A percentile compares a stretch with the other conserved stretches of the same genome.
phyloP scores from a whole-genome alignment of 192 early-diverging fungal species.

The Backusella parvicylindrica region DNA sequence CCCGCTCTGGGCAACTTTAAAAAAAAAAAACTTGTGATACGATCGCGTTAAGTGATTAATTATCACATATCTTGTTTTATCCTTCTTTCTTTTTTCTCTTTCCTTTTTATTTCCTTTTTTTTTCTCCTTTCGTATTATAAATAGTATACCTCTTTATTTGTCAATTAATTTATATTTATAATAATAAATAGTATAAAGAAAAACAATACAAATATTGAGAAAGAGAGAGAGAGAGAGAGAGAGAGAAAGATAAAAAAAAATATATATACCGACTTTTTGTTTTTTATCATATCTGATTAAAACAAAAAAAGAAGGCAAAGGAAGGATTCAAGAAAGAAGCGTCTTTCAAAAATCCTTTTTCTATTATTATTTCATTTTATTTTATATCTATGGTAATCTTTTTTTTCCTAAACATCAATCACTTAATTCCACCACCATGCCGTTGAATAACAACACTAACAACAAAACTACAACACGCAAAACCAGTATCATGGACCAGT shows the following conservation, averaged over 20 bases:
- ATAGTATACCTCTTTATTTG: not conserved
- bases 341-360: not conserved
- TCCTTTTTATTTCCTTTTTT: not conserved
- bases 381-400: slow-evolving; percentile 5
- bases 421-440: slow-evolving; percentile 9
- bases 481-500: not conserved
- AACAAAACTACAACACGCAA: not conserved
- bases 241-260: not conserved
- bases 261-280: not conserved
- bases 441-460: slow-evolving; percentile 6
- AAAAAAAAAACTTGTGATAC: not conserved
- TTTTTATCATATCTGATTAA: not conserved
- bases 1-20: not conserved
- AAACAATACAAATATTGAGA: not conserved
- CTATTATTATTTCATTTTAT: not conserved
- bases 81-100: not conserved
- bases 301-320: not conserved
- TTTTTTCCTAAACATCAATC: slow-evolving; percentile 8
- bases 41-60: slow-evolving; percentile 14
- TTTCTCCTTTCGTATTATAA: not conserved
- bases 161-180: not conserved
- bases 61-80: not conserved
- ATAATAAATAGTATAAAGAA: not conserved
- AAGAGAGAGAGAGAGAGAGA: too few species aligned
- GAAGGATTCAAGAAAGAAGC: not conserved